These are phyloP conservation scores for Teunomyces funiuensis DNA, from an alignment of 805 yeast species.

Conservation along the genomic window DNA sequence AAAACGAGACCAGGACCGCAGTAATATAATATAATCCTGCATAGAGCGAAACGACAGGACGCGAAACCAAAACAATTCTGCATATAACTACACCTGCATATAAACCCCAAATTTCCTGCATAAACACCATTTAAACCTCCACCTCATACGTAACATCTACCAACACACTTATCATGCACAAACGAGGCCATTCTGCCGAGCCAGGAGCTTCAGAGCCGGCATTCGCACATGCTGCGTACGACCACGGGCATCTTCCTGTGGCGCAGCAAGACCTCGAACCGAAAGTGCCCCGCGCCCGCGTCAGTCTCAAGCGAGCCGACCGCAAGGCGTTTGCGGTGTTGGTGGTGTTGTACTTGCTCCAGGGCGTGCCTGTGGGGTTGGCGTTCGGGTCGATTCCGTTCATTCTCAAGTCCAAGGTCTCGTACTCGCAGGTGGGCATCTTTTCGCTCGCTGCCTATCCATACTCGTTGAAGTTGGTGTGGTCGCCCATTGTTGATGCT, in stretches of 20 bases:
- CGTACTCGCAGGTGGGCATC: conserved; percentile 86
- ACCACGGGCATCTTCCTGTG: conserved; percentile 36
- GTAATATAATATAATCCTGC: no score
- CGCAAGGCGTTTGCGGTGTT: conserved; percentile 73
- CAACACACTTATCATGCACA: conserved; percentile 16
- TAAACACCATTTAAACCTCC: no score
- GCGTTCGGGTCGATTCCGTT: conserved; percentile 96
- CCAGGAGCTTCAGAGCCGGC: conserved; percentile 12
- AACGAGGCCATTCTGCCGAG: conserved; percentile 20
- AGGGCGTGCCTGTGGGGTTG: conserved; percentile 95
- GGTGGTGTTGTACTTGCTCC: conserved; percentile 75
- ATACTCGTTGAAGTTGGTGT: conserved; percentile 82
- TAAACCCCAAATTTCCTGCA: no score
- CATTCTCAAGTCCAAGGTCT: conserved; percentile 73
- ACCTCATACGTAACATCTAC: no score
- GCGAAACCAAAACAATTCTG: no score
- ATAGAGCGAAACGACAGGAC: no score
- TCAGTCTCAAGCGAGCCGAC: conserved; percentile 38
- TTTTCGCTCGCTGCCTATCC: conserved; percentile 94
- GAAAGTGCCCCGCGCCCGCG: background rate
- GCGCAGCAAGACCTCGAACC: conserved; percentile 17
- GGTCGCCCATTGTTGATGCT: conserved; percentile 97
- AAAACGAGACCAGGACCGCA: no score
- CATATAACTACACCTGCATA: no score
- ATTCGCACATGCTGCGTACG: conserved; percentile 23